Conservation (phyloP, 129 eudicot species). For the Artemisia tridentata region DNA sequence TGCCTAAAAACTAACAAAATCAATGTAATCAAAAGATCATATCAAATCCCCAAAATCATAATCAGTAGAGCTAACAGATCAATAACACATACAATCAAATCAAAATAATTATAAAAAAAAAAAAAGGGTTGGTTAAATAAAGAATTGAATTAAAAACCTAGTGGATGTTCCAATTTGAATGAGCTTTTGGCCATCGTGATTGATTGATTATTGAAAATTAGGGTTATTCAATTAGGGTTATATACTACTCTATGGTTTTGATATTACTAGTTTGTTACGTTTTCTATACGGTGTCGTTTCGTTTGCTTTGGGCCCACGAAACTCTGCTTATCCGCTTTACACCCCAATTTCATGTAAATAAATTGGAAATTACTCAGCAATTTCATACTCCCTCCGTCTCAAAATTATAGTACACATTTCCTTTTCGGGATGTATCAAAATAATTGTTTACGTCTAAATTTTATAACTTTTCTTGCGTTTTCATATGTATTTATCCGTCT, state of each 20-base stretch:
- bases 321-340: not conserved
- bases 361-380: too few species aligned
- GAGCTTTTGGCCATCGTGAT: constrained; percentile 76
- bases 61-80: constrained; percentile 15
- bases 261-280: constrained; percentile 24
- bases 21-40: too few species aligned
- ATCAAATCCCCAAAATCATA: not conserved
- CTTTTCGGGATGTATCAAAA: too few species aligned
- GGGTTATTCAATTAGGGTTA: constrained; percentile 19
- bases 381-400: too few species aligned
- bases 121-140: too few species aligned
- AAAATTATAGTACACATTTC: too few species aligned
- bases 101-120: not conserved
- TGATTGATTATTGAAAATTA: constrained; percentile 15
- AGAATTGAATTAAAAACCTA: constrained; percentile 49
- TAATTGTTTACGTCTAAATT: too few species aligned
- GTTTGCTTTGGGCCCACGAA: constrained; percentile 13
- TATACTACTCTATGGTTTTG: not conserved
- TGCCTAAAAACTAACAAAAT: too few species aligned
- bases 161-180: constrained; percentile 89
- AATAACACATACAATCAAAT: constrained; percentile 6
- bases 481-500: too few species aligned
- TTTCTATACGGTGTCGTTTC: not conserved
- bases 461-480: too few species aligned
- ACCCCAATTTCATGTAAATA: not conserved